A percentile compares a stretch with the other conserved stretches of the same genome.
Evolutionary conservation across 192 early-diverging fungal species (phyloP).

Genomic region (Entophlyctis luteolus): DNA sequence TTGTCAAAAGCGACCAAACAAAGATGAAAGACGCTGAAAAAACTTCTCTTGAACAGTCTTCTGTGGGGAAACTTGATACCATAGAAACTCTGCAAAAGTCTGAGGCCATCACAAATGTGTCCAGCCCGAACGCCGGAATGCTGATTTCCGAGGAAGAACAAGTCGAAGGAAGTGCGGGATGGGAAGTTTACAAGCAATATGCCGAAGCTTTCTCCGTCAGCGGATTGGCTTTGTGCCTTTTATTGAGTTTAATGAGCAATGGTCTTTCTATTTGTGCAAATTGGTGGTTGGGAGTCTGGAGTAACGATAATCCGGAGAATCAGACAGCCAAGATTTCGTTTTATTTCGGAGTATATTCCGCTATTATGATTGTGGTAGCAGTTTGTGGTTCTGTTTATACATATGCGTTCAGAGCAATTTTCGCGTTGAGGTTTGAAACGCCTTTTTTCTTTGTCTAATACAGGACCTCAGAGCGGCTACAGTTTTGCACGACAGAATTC

Average conservation of each 20-base stretch:
- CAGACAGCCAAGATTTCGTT: neutral
- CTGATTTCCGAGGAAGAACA: conserved; percentile 17
- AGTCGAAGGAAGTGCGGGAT: conserved; percentile 9
- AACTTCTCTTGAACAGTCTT: neutral
- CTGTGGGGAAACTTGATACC: neutral
- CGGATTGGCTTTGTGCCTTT: conserved; percentile 5
- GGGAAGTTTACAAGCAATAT: conserved; percentile 14
- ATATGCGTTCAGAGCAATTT: conserved; percentile 10
- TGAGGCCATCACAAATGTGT: neutral
- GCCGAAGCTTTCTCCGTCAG: conserved; percentile 7
- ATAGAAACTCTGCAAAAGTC: conserved; percentile 16
- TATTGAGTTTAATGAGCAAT: conserved; percentile 6
- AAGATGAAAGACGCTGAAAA: conserved; percentile 66
- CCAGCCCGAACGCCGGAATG: neutral
- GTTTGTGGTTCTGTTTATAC: conserved; percentile 1
- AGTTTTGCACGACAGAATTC: conserved; percentile 6
- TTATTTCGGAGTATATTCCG: conserved; percentile 18
- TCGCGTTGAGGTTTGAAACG: conserved; percentile 6
- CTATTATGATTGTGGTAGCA: neutral
- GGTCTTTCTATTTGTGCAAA: neutral
- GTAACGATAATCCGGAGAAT: neutral
- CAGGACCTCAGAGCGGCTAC: conserved; percentile 9
- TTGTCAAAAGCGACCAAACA: conserved; percentile 38
- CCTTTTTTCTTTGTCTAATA: neutral
- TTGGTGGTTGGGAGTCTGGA: conserved; percentile 27